These are phyloP conservation scores for Emergomyces orientalis DNA, from an alignment of 2,329 filamentous ascomycete species.

Conservation along the genomic window DNA sequence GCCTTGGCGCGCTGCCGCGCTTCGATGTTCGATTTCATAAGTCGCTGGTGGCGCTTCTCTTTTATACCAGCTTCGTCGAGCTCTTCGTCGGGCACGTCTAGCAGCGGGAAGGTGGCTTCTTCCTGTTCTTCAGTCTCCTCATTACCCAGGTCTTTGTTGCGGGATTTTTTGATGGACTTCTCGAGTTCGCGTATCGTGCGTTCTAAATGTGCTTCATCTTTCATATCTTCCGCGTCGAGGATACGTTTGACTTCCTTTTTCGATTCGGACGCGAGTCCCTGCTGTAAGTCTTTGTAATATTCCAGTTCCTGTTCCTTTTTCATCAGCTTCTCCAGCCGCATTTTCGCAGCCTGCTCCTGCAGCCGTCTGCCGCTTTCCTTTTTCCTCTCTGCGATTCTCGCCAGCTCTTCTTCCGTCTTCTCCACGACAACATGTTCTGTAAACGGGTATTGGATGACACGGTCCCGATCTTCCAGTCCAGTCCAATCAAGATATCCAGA, in stretches of 20 bases:
- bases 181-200: conserved; percentile 81
- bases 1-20: conserved; percentile 87
- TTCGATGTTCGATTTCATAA: conserved; percentile 92
- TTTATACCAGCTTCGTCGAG: conserved; percentile 86
- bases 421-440: conserved; percentile 83
- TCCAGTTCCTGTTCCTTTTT: conserved; percentile 93
- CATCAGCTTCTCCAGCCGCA: conserved; percentile 89
- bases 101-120: conserved; percentile 74
- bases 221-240: conserved; percentile 82
- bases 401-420: conserved; percentile 91
- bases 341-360: conserved; percentile 94
- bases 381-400: conserved; percentile 80
- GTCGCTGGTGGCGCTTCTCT: conserved; percentile 80
- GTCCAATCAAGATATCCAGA: conserved; percentile 77
- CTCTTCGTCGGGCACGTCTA: conserved; percentile 84
- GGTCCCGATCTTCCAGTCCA: conserved; percentile 78
- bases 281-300: conserved; percentile 79
- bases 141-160: conserved; percentile 87
- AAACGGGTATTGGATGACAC: conserved; percentile 84
- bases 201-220: conserved; percentile 80
- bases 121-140: conserved; percentile 69
- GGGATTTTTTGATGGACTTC: conserved; percentile 75
- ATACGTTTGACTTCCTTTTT: conserved; percentile 87
- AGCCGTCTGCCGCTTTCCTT: conserved; percentile 86
- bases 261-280: conserved; percentile 60